Base-by-base conservation (phyloP, 208 protist genomes). In the Leishmania turanica region DNA sequence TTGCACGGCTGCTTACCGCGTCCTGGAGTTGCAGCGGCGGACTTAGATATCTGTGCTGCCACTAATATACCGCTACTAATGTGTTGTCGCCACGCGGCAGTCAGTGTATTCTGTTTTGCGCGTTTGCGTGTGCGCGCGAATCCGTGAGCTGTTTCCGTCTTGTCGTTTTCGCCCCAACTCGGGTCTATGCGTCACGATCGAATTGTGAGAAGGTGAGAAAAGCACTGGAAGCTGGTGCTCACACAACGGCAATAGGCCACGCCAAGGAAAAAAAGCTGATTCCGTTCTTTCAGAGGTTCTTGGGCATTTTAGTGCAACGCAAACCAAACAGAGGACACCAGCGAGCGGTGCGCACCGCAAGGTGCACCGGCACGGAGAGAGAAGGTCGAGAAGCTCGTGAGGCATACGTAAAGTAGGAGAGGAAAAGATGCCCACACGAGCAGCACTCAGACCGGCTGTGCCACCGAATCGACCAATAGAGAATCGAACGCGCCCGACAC, bases 191-290 rank as follows among this genome's bases (percentile, higher is more conserved):
- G 45, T 37, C 69, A 53, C 40, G 40, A 73, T 73, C 51, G 1
- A 45, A 73, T 27, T 24, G 21, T 31, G 45, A 51, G 27, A 51
- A 15, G 42, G 37, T 45, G 45, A 51, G 45, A 51, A 21, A 73
- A 73, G 37, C 69, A 53, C 69, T 51, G 51, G 31, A 64, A 17
- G 34, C 47, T 40, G n/a, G 27, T 51, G 47, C 72, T 40, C 15
- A 62, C 53, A 58, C 49, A 62, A 76, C 72, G n/a, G 72, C 51
- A 58, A 76, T 40, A n/a, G 15, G 62, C 72, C 21, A 51, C 49
- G 34, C 49, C 13, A 42, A 37, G 19, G 13, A 27, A 31, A 58
- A 40, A 56, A 58, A 42, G 17, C 31, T 76, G 40, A 73, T 53
- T 76, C 19, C 15, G 72, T 47, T 76, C 19, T 58, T 62, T 62